A percentile compares a stretch with the other conserved stretches of the same genome.
Conservation (phyloP, 306 rosid species). For the Abrus pulchellus region DNA sequence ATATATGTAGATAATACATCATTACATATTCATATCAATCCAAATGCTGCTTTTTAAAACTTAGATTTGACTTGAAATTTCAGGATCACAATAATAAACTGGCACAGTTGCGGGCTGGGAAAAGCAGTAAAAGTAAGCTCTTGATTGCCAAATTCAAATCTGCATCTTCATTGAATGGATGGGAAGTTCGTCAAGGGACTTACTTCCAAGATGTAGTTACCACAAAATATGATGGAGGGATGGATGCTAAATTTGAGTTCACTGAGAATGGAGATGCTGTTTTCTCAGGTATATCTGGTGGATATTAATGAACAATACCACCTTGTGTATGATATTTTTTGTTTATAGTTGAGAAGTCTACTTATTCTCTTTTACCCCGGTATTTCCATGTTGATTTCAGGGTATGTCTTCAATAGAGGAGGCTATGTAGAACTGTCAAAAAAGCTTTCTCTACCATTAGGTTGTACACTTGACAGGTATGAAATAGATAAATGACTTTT, state of each 20-base stretch:
- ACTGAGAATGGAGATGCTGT: constrained; percentile 79
- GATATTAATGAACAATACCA: constrained; percentile 43
- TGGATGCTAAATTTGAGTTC: constrained; percentile 93
- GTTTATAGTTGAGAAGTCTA: neutral
- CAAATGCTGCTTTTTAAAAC: neutral
- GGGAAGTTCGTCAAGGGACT: constrained; percentile 88
- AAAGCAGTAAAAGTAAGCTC: constrained; percentile 96
- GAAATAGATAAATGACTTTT: constrained; percentile 19
- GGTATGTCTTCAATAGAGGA: constrained; percentile 93
- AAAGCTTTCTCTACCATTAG: constrained; percentile 88
- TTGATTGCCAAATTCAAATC: constrained; percentile 80
- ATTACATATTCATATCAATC: constrained; percentile 5
- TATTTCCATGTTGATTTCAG: constrained; percentile 54
- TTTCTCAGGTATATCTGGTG: constrained; percentile 71
- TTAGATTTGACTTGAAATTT: constrained; percentile 46
- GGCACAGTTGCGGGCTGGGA: constrained; percentile 93
- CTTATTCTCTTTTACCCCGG: constrained; percentile 13
- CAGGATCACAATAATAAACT: constrained; percentile 93
- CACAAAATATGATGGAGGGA: constrained; percentile 95
- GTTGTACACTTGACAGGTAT: constrained; percentile 93
- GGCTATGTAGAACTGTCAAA: constrained; percentile 92
- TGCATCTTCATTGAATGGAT: constrained; percentile 74
- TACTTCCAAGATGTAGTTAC: constrained; percentile 90
- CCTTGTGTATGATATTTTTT: constrained; percentile 11
- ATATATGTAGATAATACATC: neutral